Base-by-base conservation (phyloP, 257 asterid genomes). In the Penstemon newberryi region DNA sequence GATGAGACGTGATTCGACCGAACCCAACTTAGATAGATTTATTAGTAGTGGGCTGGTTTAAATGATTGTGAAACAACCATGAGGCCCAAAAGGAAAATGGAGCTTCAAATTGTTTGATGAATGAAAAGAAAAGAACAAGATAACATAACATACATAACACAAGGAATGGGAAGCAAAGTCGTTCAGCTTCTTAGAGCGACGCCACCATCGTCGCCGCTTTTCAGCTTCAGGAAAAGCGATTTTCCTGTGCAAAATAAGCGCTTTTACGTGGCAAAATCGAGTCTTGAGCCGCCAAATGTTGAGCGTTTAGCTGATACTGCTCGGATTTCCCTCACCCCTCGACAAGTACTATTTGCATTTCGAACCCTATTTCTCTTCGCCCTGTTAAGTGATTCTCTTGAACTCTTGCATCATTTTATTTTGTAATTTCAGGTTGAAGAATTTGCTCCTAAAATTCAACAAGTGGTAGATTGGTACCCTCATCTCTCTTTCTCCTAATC, bases 281-380 rank as follows among this genome's bases (percentile, higher is more conserved):
- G 84, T 41, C 92, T 90, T 52, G 88, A 86, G 62, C 86, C 93
- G 33, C 94, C 94, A 4, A 77, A 88, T 74, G 94, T 92, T 47
- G 45, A 80, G 44, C 86, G 80, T 51, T 75, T 93, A 68, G 96
- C 97, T 37, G 83, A 85, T 77, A 86, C 96, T 7, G 96, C 99
- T 76, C 90, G 82, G 45, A 91, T 91, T 74, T 89, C 89, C 54
- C 85, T 91, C 66, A 78, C 85, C n/a, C 72, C 83, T 8, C 65
- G 75, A 41, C 78, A 86, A 73, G 87, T 86, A 82, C 8, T 39
- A 40, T 9, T 50, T 60, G 19, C 41, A 13, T 7, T 18, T 67
- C 47, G n/a, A 5, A 3, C 13, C 61, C 45, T 13, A 3, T 52
- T 45, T 15, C 18, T 15, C 18, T 15, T 15, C 18, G 18, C 18